Evolutionary conservation across 768 basidiomycete genomes (phyloP).

Genomic region (Favolaschia claudopus): DNA sequence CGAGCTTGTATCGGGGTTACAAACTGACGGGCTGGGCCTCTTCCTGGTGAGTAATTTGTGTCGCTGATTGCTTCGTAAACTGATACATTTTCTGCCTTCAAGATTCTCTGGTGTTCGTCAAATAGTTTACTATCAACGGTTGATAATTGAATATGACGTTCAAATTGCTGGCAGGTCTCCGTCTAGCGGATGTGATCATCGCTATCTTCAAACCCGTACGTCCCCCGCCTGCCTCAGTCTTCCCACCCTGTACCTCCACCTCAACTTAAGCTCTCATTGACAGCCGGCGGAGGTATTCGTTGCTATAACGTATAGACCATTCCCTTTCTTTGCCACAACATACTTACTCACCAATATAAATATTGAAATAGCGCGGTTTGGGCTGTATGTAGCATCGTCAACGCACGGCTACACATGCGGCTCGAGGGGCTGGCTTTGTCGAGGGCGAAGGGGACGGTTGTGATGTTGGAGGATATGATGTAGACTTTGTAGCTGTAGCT

Average conservation of each 20-base stretch:
- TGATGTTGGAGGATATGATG: constrained; percentile 6
- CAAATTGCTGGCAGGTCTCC: constrained; percentile 1
- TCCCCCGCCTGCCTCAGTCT: no score
- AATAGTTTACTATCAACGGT: background rate
- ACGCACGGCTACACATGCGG: constrained; percentile 13
- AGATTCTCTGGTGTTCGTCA: background rate
- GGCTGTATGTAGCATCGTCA: constrained; percentile 1
- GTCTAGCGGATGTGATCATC: background rate
- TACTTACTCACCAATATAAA: background rate
- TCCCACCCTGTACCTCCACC: no score
- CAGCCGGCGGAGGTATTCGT: background rate
- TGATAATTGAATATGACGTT: background rate
- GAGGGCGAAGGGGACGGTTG: background rate
- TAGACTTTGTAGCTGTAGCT: no score
- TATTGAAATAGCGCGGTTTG: background rate
- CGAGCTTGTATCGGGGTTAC: constrained; percentile 1
- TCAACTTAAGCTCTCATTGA: background rate
- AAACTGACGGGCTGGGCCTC: constrained; percentile 5
- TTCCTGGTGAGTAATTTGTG: background rate
- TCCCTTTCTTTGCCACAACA: background rate
- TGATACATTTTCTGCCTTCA: background rate
- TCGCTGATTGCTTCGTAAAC: background rate
- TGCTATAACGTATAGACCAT: constrained; percentile 1
- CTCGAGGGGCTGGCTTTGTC: background rate
- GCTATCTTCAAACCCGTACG: background rate